phyloP scores from a whole-genome alignment of 331 rosid species.

The Dryas integrifolia region DNA sequence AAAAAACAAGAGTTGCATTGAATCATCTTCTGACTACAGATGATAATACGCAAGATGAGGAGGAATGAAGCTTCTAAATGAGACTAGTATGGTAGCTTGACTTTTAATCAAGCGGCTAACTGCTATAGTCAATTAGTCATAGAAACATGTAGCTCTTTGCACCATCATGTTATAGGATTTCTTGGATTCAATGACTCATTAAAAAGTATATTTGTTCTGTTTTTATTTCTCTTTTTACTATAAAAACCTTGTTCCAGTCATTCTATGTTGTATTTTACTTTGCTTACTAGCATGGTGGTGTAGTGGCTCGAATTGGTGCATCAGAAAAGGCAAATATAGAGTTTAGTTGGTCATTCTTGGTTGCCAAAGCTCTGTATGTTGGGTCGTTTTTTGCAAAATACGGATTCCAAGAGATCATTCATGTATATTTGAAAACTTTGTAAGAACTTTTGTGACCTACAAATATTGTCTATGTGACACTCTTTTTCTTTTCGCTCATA shows the following conservation, averaged over 20 bases:
- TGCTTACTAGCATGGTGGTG: neutral
- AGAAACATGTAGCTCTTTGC: neutral
- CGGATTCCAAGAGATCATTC: too few relatives aligned
- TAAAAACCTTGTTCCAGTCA: neutral
- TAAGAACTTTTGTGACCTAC: too few relatives aligned
- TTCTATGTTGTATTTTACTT: neutral
- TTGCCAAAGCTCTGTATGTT: neutral
- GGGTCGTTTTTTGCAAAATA: neutral
- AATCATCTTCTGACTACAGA: conserved; percentile 72
- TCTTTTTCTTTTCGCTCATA: neutral
- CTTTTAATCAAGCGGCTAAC: conserved; percentile 17
- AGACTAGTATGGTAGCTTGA: neutral
- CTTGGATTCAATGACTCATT: neutral
- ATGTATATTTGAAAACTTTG: too few relatives aligned
- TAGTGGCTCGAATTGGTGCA: neutral
- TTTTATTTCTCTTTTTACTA: neutral
- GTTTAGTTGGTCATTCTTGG: neutral
- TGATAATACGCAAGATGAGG: conserved; percentile 67
- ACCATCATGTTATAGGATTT: neutral
- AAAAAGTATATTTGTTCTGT: neutral
- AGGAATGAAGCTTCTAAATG: conserved; percentile 39
- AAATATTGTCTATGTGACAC: neutral
- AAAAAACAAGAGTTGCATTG: conserved; percentile 52
- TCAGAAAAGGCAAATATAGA: neutral
- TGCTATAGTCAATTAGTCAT: neutral